A percentile compares a stretch with the other conserved stretches of the same genome.
These are phyloP conservation scores for Sechiopsis laciniata DNA, from an alignment of 306 rosid genomes.

Conservation along the genomic window DNA sequence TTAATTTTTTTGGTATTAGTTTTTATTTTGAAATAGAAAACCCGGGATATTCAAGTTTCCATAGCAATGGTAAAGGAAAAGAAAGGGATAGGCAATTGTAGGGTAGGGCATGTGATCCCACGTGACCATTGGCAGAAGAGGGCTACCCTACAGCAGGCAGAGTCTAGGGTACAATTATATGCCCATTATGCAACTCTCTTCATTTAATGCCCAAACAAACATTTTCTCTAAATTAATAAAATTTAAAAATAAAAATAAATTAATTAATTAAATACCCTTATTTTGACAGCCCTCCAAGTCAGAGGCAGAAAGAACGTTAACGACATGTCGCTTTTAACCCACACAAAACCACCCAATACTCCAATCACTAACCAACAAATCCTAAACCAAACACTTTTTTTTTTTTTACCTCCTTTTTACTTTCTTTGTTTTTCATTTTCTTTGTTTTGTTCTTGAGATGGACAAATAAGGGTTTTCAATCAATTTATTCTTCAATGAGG, in stretches of 20 bases:
- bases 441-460: too few species aligned
- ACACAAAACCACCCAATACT: too few species aligned
- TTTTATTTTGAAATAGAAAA: too few species aligned
- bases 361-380: background rate
- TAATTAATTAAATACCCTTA: too few species aligned
- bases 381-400: background rate
- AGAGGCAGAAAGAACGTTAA: slow-evolving; percentile 18
- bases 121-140: slow-evolving; percentile 7
- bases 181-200: slow-evolving; percentile 2
- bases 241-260: too few species aligned
- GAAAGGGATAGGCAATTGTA: background rate
- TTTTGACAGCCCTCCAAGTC: background rate
- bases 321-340: slow-evolving; percentile 18
- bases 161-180: background rate
- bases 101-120: slow-evolving; percentile 9
- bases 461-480: too few species aligned
- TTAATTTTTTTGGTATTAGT: too few species aligned
- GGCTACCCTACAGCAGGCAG: background rate
- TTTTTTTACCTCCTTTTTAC: background rate
- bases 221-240: background rate
- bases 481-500: too few species aligned
- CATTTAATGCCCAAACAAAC: background rate
- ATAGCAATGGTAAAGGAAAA: too few species aligned
- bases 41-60: too few species aligned
- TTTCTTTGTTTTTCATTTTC: background rate